Conservation (phyloP, 208 protist genomes). For the Trypanosoma vivax region DNA sequence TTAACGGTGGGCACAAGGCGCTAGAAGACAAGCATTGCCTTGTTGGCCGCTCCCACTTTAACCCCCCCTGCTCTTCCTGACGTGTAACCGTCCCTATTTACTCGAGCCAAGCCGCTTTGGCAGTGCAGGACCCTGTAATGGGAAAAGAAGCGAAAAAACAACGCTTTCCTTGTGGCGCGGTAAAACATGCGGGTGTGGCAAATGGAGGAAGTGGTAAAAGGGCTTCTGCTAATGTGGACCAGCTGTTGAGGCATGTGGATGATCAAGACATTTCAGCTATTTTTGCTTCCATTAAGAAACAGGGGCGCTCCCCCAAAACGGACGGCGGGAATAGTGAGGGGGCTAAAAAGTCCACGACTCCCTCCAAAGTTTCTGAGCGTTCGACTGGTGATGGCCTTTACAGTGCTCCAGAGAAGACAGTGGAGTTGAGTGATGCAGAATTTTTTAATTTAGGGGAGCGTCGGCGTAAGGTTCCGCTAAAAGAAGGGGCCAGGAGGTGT, state of each 20-base stretch:
- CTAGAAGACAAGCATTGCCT: too few relatives aligned
- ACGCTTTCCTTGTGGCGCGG: too few relatives aligned
- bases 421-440: conserved; percentile 68
- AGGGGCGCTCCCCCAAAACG: not conserved
- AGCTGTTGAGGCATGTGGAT: not conserved
- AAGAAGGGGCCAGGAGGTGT: too few relatives aligned
- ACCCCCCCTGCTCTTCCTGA: too few relatives aligned
- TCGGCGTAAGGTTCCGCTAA: too few relatives aligned
- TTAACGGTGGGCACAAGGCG: too few relatives aligned
- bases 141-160: too few relatives aligned
- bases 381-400: conserved; percentile 62
- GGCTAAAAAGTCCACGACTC: too few relatives aligned
- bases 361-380: not conserved
- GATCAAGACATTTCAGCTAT: conserved; percentile 23
- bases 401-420: conserved; percentile 56
- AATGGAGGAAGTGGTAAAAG: not conserved
- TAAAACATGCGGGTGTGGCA: not conserved
- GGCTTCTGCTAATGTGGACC: not conserved
- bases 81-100: too few relatives aligned
- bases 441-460: conserved; percentile 80
- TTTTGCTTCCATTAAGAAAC: conserved; percentile 14
- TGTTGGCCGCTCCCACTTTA: too few relatives aligned
- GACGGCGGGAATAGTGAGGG: not conserved
- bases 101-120: too few relatives aligned
- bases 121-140: too few relatives aligned